A percentile compares a stretch with the other conserved stretches of the same genome.
phyloP scores from a whole-genome alignment of 441 rosid species.

The Gossypium schwendimanii region DNA sequence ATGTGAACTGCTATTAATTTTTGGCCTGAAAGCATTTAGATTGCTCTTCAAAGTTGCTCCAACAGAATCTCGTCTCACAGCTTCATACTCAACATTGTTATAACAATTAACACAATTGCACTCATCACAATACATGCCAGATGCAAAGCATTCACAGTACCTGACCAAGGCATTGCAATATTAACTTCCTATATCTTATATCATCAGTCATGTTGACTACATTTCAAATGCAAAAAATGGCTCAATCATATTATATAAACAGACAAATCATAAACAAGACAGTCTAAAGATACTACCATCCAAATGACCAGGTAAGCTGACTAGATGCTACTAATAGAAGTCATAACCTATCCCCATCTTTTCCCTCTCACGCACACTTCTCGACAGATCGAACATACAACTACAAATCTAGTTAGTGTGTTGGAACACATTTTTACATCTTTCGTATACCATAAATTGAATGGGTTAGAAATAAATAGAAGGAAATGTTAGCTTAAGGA shows the following conservation, averaged over 20 bases:
- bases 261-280: neutral
- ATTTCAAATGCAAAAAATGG: neutral
- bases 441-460: neutral
- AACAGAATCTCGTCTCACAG: conserved; percentile 65
- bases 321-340: neutral
- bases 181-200: conserved; percentile 10
- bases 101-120: conserved; percentile 78
- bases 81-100: conserved; percentile 74
- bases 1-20: conserved; percentile 81
- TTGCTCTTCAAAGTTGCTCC: conserved; percentile 67
- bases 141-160: conserved; percentile 93
- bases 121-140: conserved; percentile 77
- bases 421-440: neutral
- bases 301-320: neutral
- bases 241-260: neutral
- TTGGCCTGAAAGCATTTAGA: conserved; percentile 85
- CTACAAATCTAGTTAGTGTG: neutral
- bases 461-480: neutral
- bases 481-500: neutral
- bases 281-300: neutral
- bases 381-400: neutral
- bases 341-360: neutral
- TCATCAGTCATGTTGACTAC: neutral
- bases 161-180: conserved; percentile 33
- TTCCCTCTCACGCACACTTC: neutral